Percentiles rank a stretch among this genome's conserved stretches.
phyloP scores from a whole-genome alignment of 305 asterid genomes.

The Fraxinus dipetala region DNA sequence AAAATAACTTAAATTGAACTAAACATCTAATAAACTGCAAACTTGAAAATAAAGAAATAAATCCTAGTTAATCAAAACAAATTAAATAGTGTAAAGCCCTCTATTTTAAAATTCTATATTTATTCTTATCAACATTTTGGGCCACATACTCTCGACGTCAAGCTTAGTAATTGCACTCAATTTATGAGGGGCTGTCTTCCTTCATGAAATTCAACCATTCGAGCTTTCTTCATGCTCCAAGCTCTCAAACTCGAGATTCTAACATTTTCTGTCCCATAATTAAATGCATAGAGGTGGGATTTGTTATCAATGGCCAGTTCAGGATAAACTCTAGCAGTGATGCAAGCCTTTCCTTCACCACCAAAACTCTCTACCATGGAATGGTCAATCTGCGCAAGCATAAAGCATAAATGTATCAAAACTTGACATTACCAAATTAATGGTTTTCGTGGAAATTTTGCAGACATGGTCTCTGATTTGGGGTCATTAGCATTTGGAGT shows the following conservation, averaged over 20 bases:
- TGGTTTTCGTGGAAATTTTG: neutral
- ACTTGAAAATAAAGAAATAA: no score
- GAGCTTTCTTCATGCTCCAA: slow-evolving; percentile 62
- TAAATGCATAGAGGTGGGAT: slow-evolving; percentile 50
- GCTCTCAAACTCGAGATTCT: slow-evolving; percentile 38
- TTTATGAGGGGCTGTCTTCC: slow-evolving; percentile 27
- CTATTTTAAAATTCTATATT: neutral
- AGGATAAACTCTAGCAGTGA: slow-evolving; percentile 70
- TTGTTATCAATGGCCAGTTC: slow-evolving; percentile 40
- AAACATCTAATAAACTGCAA: no score
- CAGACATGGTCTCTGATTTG: neutral
- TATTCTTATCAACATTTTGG: neutral
- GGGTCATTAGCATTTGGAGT: neutral
- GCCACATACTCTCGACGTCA: slow-evolving; percentile 10
- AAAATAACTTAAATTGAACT: no score
- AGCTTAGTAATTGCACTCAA: slow-evolving; percentile 4
- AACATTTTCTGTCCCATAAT: slow-evolving; percentile 46
- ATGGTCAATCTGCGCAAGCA: slow-evolving; percentile 51
- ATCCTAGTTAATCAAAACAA: no score
- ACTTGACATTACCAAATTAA: neutral
- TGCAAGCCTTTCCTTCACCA: slow-evolving; percentile 59
- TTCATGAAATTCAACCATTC: slow-evolving; percentile 26
- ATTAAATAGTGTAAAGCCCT: neutral
- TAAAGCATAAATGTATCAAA: neutral
- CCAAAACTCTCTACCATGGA: slow-evolving; percentile 73